These are phyloP conservation scores for Lactuca sativa DNA, from an alignment of 129 eudicot genomes.

Conservation along the genomic window DNA sequence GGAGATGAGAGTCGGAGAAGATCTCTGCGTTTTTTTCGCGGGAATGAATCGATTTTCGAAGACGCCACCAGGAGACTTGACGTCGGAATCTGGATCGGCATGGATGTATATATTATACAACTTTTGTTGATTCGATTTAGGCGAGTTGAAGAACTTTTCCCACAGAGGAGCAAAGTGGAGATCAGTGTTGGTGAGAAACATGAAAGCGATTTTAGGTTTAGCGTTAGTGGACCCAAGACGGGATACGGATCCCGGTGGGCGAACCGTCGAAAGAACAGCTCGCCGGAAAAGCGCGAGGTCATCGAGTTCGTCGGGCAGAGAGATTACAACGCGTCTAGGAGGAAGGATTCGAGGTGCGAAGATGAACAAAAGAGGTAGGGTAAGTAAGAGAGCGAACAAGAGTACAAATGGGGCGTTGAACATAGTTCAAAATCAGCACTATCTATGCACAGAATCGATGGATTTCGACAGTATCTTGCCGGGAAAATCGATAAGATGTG, in stretches of 20 bases:
- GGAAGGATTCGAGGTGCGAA: constrained; percentile 51
- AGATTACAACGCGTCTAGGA: constrained; percentile 42
- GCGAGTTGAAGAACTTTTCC: constrained; percentile 47
- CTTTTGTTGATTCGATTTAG: neutral
- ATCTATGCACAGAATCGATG: neutral
- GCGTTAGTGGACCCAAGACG: constrained; percentile 43
- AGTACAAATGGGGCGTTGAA: constrained; percentile 46
- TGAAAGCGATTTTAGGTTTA: constrained; percentile 70
- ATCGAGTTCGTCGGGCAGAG: constrained; percentile 64
- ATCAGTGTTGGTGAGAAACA: constrained; percentile 61
- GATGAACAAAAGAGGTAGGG: constrained; percentile 54
- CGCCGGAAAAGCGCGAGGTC: constrained; percentile 70
- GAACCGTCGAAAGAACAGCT: constrained; percentile 50
- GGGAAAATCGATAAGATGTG: neutral
- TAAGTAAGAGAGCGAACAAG: constrained; percentile 41
- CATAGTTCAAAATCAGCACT: constrained; percentile 23
- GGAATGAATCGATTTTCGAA: constrained; percentile 54
- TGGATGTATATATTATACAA: constrained; percentile 70
- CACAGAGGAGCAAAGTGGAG: constrained; percentile 71
- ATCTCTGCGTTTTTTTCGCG: constrained; percentile 53
- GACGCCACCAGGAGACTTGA: constrained; percentile 53
- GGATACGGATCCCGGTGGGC: constrained; percentile 32
- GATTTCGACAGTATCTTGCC: neutral
- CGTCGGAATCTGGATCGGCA: constrained; percentile 52
- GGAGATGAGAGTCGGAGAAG: constrained; percentile 69